Evolutionary conservation across 345 rosid genomes (phyloP).

Genomic region (Moringa oleifera): DNA sequence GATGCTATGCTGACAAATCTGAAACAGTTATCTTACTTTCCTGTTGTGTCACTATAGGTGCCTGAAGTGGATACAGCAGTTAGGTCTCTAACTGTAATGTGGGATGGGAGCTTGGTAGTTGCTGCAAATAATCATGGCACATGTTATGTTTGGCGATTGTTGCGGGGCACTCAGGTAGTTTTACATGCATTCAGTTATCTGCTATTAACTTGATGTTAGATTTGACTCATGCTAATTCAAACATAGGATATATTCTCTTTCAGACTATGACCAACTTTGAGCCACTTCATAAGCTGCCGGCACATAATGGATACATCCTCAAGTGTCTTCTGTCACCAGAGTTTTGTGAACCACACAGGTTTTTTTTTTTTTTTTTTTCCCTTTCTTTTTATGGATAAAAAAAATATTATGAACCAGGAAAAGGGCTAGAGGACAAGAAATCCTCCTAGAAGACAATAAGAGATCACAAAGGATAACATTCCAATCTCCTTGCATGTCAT

Average conservation of each 20-base stretch:
- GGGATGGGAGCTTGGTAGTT: constrained; percentile 96
- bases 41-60: constrained; percentile 29
- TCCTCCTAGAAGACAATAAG: too few relatives aligned
- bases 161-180: constrained; percentile 69
- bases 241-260: constrained; percentile 7
- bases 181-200: constrained; percentile 1
- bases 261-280: constrained; percentile 93
- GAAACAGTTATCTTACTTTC: neutral
- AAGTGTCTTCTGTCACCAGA: constrained; percentile 93
- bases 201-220: neutral
- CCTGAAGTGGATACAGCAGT: constrained; percentile 92
- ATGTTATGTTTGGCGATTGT: constrained; percentile 91
- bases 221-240: neutral
- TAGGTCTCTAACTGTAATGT: constrained; percentile 87
- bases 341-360: constrained; percentile 79
- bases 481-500: too few relatives aligned
- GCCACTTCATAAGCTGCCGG: constrained; percentile 95
- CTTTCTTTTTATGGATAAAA: too few relatives aligned
- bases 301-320: constrained; percentile 82
- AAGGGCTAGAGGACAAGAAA: too few relatives aligned
- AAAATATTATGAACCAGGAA: too few relatives aligned
- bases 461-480: too few relatives aligned
- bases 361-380: constrained; percentile 16
- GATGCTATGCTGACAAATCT: too few relatives aligned
- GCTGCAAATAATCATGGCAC: constrained; percentile 94